Percentiles rank a stretch among this genome's conserved stretches.
phyloP scores from a whole-genome alignment of 106 monocot genomes.

The Platanthera zijinensis region DNA sequence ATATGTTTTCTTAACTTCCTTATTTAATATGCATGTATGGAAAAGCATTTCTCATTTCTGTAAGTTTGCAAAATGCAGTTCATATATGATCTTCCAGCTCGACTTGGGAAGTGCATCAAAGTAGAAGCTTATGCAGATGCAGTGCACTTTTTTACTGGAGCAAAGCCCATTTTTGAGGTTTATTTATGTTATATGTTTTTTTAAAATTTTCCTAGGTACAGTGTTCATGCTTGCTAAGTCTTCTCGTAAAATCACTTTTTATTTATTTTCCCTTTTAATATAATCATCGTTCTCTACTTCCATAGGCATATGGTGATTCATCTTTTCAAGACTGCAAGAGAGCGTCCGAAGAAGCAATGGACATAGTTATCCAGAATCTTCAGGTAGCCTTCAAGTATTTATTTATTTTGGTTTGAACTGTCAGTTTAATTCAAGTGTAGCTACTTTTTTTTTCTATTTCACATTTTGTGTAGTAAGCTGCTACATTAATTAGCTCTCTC shows the following conservation, averaged over 20 bases:
- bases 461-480: neutral
- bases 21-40: neutral
- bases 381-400: slow-evolving; percentile 37
- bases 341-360: slow-evolving; percentile 93
- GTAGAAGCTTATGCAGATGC: slow-evolving; percentile 98
- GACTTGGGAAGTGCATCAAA: slow-evolving; percentile 85
- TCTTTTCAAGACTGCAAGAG: slow-evolving; percentile 95
- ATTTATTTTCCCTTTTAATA: neutral
- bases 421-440: neutral
- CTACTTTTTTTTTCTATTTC: neutral
- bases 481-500: neutral
- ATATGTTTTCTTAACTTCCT: neutral
- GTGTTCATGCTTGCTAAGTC: neutral
- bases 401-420: neutral
- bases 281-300: slow-evolving; percentile 1
- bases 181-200: neutral
- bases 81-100: slow-evolving; percentile 91
- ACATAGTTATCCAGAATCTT: slow-evolving; percentile 67
- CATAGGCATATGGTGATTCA: slow-evolving; percentile 89
- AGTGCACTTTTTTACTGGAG: slow-evolving; percentile 87
- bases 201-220: neutral
- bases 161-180: slow-evolving; percentile 97
- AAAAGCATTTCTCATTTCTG: slow-evolving; percentile 2
- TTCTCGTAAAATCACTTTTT: neutral
- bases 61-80: slow-evolving; percentile 44